Percentiles rank a stretch among this genome's conserved stretches.
phyloP scores from a whole-genome alignment of 495 filamentous ascomycete species.

The Bathelium albidoporum region DNA sequence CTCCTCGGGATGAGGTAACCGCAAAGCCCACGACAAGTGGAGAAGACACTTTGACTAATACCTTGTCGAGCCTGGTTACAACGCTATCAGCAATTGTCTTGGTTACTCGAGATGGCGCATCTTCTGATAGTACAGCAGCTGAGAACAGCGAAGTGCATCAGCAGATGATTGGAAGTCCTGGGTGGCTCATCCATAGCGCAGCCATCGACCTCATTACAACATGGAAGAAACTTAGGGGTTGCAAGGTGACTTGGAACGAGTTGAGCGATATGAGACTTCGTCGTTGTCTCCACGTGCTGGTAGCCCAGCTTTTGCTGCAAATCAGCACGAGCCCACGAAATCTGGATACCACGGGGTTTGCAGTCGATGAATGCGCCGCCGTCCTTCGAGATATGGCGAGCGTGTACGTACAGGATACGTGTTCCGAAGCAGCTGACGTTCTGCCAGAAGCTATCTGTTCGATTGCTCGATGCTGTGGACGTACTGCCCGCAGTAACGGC shows the following conservation, averaged over 20 bases:
- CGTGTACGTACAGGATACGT: neutral
- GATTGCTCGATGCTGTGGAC: slow-evolving; percentile 4
- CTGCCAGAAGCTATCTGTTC: slow-evolving; percentile 4
- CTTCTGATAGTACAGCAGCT: neutral
- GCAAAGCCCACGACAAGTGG: neutral
- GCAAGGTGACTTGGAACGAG: neutral
- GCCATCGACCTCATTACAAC: neutral
- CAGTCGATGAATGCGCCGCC: neutral
- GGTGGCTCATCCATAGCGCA: neutral
- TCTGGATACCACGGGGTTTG: neutral
- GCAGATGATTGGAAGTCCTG: neutral
- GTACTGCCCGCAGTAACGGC: neutral
- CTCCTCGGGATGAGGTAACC: neutral
- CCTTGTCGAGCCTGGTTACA: neutral
- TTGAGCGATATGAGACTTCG: neutral
- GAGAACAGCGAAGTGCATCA: neutral
- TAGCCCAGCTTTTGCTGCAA: neutral
- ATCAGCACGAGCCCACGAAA: neutral
- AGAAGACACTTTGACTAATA: neutral
- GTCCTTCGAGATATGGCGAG: neutral
- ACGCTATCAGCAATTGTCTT: neutral
- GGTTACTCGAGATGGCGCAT: neutral
- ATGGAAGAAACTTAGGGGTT: neutral
- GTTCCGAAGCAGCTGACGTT: neutral
- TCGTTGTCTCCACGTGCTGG: neutral